Evolutionary conservation across 1,139 yeast species (phyloP).

Genomic region (Wickerhamomyces sp.): DNA sequence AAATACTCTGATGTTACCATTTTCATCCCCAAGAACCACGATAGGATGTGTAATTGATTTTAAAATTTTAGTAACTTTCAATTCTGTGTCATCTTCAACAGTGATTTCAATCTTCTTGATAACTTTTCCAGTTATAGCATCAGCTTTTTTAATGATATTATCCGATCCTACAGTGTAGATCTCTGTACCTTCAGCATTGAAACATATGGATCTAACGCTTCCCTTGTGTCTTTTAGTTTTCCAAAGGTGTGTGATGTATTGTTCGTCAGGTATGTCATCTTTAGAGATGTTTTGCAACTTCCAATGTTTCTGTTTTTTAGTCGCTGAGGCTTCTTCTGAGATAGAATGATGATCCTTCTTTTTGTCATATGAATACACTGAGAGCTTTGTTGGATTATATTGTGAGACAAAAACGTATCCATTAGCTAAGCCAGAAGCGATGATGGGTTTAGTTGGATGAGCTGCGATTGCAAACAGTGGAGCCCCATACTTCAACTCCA

Average conservation of each 20-base stretch:
- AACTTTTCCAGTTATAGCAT: slow-evolving; percentile 72
- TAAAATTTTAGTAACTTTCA: slow-evolving; percentile 52
- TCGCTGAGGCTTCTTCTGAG: slow-evolving; percentile 24
- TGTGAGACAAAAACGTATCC: slow-evolving; percentile 64
- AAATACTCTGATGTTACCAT: slow-evolving; percentile 59
- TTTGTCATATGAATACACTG: slow-evolving; percentile 27
- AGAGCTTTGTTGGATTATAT: slow-evolving; percentile 47
- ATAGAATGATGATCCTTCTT: slow-evolving; percentile 1
- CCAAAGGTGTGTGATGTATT: slow-evolving; percentile 52
- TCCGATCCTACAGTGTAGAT: slow-evolving; percentile 78
- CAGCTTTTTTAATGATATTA: slow-evolving; percentile 71
- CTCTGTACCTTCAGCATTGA: slow-evolving; percentile 44
- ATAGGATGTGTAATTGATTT: slow-evolving; percentile 62
- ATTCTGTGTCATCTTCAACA: slow-evolving; percentile 29
- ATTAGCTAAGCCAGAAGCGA: slow-evolving; percentile 71
- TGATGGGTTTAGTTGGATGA: slow-evolving; percentile 67
- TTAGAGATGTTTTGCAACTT: slow-evolving; percentile 32
- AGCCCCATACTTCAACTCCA: slow-evolving; percentile 47
- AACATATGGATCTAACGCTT: slow-evolving; percentile 71
- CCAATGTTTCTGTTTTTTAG: slow-evolving; percentile 44
- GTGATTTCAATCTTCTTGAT: slow-evolving; percentile 42
- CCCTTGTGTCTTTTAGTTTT: slow-evolving; percentile 88
- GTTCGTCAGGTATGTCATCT: slow-evolving; percentile 28
- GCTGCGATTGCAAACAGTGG: slow-evolving; percentile 77
- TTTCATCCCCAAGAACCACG: slow-evolving; percentile 75